Conservation (phyloP, 176 grass and related monocot genomes). For the Oryza glumipatula region DNA sequence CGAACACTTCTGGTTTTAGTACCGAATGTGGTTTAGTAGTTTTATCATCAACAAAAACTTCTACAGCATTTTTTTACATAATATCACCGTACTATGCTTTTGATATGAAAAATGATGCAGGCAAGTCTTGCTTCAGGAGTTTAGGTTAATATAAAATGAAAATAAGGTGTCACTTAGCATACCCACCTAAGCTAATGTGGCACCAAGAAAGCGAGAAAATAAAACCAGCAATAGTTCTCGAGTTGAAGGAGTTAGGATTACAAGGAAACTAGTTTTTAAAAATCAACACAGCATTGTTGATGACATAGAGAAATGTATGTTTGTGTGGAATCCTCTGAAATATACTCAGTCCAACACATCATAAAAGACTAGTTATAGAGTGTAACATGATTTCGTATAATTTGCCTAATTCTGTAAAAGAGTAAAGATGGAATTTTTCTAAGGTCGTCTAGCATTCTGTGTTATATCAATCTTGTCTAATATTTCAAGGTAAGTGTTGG, state of each 20-base stretch:
- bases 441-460: neutral
- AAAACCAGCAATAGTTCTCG: neutral
- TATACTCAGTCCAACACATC: too few relatives aligned
- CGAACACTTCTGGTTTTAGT: neutral
- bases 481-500: slow-evolving; percentile 6
- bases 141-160: slow-evolving; percentile 7
- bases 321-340: too few relatives aligned
- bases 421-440: neutral
- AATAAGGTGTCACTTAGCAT: neutral
- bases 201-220: neutral
- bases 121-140: slow-evolving; percentile 11
- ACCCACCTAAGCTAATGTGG: neutral
- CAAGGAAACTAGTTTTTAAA: slow-evolving; percentile 3
- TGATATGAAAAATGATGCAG: slow-evolving; percentile 35
- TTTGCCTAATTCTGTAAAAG: neutral
- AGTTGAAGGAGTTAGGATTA: slow-evolving; percentile 1
- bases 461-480: neutral
- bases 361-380: too few relatives aligned
- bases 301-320: slow-evolving; percentile 14
- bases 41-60: slow-evolving; percentile 12
- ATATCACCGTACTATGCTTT: neutral
- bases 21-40: neutral
- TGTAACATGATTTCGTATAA: neutral
- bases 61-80: neutral
- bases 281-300: neutral